Evolutionary conservation across 2,329 filamentous ascomycete species (phyloP).

Genomic region (Coleophoma crateriformis): DNA sequence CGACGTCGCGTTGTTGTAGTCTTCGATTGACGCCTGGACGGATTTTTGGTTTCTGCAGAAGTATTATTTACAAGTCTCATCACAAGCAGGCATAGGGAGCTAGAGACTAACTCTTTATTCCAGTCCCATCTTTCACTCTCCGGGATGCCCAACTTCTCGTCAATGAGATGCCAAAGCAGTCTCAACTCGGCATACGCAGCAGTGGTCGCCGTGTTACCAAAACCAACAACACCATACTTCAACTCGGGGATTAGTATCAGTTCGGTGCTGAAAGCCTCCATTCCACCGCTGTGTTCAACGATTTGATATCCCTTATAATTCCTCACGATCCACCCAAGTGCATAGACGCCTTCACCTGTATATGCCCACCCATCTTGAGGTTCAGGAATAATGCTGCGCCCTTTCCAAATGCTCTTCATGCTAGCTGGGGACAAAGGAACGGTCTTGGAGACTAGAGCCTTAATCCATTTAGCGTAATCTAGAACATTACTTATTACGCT

Average conservation of each 20-base stretch:
- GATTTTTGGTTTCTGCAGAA: conserved; percentile 1
- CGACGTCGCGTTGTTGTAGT: conserved; percentile 27
- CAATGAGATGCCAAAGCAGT: conserved; percentile 33
- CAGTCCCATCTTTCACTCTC: conserved; percentile 30
- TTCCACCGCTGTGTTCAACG: conserved; percentile 36
- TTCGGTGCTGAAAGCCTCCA: conserved; percentile 37
- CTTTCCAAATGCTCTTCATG: conserved; percentile 27
- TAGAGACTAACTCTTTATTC: conserved; percentile 24
- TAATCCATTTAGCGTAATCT: conserved; percentile 48
- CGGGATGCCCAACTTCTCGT: conserved; percentile 32
- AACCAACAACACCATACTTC: conserved; percentile 34
- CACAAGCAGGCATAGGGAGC: neutral
- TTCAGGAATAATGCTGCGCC: conserved; percentile 22
- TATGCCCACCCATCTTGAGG: conserved; percentile 14
- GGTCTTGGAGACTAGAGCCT: conserved; percentile 35
- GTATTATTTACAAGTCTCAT: no score
- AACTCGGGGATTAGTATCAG: conserved; percentile 39
- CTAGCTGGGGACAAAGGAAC: conserved; percentile 28
- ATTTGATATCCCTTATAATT: conserved; percentile 37
- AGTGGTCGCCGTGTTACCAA: conserved; percentile 38
- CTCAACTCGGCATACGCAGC: conserved; percentile 29
- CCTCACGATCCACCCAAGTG: conserved; percentile 32
- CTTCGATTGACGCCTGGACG: conserved; percentile 10
- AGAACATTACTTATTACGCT: conserved; percentile 39
- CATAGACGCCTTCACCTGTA: conserved; percentile 31